These are phyloP conservation scores for Miamiensis avidus DNA, from an alignment of 169 alveolate genomes.

Conservation along the genomic window DNA sequence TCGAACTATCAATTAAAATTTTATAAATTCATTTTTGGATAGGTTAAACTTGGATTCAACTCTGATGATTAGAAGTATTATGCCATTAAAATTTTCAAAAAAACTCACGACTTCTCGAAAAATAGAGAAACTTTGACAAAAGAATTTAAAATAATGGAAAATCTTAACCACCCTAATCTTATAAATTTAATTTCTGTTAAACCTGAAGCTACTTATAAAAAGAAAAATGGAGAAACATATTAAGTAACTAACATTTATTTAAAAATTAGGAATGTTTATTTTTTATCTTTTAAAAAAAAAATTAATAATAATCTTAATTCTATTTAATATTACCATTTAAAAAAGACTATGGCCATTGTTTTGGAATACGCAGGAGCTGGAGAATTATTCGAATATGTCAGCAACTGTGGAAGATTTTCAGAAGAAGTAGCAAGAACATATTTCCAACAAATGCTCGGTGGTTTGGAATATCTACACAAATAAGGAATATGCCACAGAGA, in stretches of 20 bases:
- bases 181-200: conserved; percentile 32
- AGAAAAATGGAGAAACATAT: conserved; percentile 38
- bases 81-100: conserved; percentile 54
- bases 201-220: conserved; percentile 13
- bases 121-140: conserved; percentile 31
- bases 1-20: neutral
- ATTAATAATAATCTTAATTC: no score
- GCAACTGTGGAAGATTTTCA: conserved; percentile 50
- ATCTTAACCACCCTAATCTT: conserved; percentile 52
- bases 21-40: neutral
- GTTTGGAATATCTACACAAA: conserved; percentile 46
- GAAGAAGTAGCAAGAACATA: conserved; percentile 53
- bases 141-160: conserved; percentile 37
- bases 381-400: conserved; percentile 60
- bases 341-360: conserved; percentile 35
- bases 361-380: conserved; percentile 71
- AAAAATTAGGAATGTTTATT: no score
- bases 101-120: conserved; percentile 10
- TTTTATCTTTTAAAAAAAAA: no score
- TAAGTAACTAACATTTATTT: neutral
- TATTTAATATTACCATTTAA: no score
- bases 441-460: conserved; percentile 53
- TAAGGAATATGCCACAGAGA: conserved; percentile 65
- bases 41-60: conserved; percentile 48
- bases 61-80: conserved; percentile 6